Conservation (phyloP, 2,329 filamentous ascomycete genomes). For the Colletotrichum falcatum region DNA sequence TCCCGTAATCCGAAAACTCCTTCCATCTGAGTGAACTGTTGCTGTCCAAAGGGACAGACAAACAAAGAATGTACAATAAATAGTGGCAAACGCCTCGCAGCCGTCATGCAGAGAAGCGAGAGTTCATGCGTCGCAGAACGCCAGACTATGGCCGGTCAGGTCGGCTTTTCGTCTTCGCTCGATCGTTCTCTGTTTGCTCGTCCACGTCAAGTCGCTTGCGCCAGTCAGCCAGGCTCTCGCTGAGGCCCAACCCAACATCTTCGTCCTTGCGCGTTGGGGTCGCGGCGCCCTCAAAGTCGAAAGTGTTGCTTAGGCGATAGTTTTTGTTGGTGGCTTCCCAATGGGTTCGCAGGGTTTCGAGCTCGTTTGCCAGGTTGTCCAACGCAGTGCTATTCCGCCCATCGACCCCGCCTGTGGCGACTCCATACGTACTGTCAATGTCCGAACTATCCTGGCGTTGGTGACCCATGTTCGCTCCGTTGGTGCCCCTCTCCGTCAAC, state of each 20-base stretch:
- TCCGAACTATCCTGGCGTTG: constrained; percentile 68
- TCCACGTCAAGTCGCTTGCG: constrained; percentile 77
- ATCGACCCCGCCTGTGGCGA: constrained; percentile 57
- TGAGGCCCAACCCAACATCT: constrained; percentile 65
- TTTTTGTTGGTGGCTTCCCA: constrained; percentile 98
- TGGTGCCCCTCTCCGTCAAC: constrained; percentile 48
- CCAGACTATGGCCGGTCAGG: constrained; percentile 42
- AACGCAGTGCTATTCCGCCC: constrained; percentile 75
- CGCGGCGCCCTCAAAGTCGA: constrained; percentile 77
- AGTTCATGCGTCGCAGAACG: constrained; percentile 42
- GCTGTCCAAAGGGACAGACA: constrained; percentile 6
- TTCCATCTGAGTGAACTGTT: constrained; percentile 9
- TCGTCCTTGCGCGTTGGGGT: constrained; percentile 56
- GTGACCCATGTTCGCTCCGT: constrained; percentile 56
- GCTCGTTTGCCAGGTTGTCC: constrained; percentile 90
- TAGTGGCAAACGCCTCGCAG: constrained; percentile 13
- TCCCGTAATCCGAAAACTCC: constrained; percentile 30
- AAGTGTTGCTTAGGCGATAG: constrained; percentile 89
- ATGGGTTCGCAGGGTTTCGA: constrained; percentile 88
- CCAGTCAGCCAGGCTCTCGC: constrained; percentile 83
- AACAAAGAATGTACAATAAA: constrained; percentile 37
- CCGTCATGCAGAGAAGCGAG: constrained; percentile 39
- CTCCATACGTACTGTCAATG: constrained; percentile 72
- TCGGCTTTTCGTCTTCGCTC: constrained; percentile 41
- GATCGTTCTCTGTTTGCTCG: constrained; percentile 47